A percentile compares a stretch with the other conserved stretches of the same genome.
Evolutionary conservation across 345 rosid genomes (phyloP).

Genomic region (Carallia pectinifolia): DNA sequence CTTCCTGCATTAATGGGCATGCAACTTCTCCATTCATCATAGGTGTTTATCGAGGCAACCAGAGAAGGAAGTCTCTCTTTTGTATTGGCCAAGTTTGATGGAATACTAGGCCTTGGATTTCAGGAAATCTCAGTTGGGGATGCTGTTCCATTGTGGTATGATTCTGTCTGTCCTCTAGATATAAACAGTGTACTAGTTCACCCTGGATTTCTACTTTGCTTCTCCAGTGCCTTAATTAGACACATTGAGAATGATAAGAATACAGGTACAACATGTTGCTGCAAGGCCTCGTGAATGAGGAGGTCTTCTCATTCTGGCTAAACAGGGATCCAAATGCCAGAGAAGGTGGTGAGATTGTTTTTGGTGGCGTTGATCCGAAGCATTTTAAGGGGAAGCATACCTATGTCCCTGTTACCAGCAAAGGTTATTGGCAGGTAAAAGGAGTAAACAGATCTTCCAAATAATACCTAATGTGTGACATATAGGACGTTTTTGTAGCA

Average conservation of each 20-base stretch:
- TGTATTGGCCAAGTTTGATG: slow-evolving; percentile 67
- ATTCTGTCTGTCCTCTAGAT: slow-evolving; percentile 1
- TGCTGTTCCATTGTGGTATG: slow-evolving; percentile 65
- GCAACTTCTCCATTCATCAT: slow-evolving; percentile 1
- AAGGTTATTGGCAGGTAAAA: slow-evolving; percentile 86
- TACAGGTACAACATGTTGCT: slow-evolving; percentile 70
- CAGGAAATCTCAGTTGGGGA: slow-evolving; percentile 68
- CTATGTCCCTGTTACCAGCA: slow-evolving; percentile 59
- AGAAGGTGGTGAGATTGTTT: slow-evolving; percentile 77
- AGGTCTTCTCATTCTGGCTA: slow-evolving; percentile 79
- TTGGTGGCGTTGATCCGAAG: slow-evolving; percentile 67
- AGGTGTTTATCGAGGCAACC: slow-evolving; percentile 79
- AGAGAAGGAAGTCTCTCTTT: slow-evolving; percentile 56
- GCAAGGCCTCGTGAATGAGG: slow-evolving; percentile 51
- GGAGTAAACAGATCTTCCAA: not conserved
- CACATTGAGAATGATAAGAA: not conserved
- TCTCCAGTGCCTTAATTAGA: not conserved
- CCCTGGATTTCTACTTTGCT: not conserved
- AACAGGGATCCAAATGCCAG: slow-evolving; percentile 46
- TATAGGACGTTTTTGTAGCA: not conserved
- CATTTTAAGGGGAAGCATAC: slow-evolving; percentile 72
- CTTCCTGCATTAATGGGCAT: not conserved
- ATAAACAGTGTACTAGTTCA: too few species aligned
- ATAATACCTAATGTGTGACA: not conserved
- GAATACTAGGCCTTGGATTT: slow-evolving; percentile 79